Evolutionary conservation across 139 green algal species (phyloP).

Genomic region (Chlorella sp.): DNA sequence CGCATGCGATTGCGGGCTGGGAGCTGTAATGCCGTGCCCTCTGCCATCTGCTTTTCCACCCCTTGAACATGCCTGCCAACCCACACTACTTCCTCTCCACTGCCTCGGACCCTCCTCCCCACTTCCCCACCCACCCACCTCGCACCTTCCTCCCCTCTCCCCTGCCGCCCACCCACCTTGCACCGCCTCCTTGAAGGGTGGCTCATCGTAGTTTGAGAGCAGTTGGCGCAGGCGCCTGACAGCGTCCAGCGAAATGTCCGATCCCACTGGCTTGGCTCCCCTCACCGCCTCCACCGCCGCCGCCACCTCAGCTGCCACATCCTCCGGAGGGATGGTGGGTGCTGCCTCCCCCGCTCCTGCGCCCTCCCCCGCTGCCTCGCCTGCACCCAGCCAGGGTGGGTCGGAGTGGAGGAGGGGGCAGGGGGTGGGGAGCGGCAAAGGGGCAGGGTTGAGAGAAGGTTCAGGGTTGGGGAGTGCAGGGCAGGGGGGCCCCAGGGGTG

Average conservation of each 20-base stretch:
- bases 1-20: neutral
- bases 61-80: too few relatives aligned
- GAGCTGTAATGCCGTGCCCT: too few relatives aligned
- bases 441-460: too few relatives aligned
- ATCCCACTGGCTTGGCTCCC: slow-evolving; percentile 37
- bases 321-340: slow-evolving; percentile 21
- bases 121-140: neutral
- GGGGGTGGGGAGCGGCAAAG: too few relatives aligned
- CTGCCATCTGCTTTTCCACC: neutral
- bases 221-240: slow-evolving; percentile 37
- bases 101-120: too few relatives aligned
- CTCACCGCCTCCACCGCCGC: slow-evolving; percentile 19
- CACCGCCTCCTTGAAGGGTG: slow-evolving; percentile 24
- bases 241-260: slow-evolving; percentile 12
- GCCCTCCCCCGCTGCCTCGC: neutral
- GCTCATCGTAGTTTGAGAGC: slow-evolving; percentile 40
- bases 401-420: neutral
- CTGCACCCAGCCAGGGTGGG: neutral
- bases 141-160: neutral
- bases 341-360: neutral
- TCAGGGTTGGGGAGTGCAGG: neutral
- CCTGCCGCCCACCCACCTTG: neutral
- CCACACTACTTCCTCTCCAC: too few relatives aligned
- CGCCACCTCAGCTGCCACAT: slow-evolving; percentile 27
- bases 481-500: too few relatives aligned